A percentile compares a stretch with the other conserved stretches of the same genome.
phyloP scores from a whole-genome alignment of 1,284 basidiomycete genomes.

The Leccinum pachyderme region DNA sequence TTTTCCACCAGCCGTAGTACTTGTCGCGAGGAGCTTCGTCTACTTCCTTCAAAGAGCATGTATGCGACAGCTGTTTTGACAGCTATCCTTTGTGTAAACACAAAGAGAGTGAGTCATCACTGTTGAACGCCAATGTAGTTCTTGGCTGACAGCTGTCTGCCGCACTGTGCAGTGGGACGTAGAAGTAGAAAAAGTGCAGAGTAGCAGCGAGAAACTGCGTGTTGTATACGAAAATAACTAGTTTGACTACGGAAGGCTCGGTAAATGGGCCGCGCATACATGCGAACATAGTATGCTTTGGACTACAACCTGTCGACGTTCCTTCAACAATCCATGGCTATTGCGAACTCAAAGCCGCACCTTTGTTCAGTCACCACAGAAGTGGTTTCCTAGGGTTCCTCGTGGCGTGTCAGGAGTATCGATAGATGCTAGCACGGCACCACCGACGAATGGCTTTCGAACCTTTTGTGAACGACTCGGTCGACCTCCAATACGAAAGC shows the following conservation, averaged over 20 bases:
- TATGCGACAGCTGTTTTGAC: no score
- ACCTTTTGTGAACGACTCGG: constrained; percentile 38
- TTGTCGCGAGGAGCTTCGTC: no score
- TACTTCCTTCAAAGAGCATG: no score
- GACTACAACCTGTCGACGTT: constrained; percentile 19
- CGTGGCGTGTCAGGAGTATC: constrained; percentile 11
- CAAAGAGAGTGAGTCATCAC: no score
- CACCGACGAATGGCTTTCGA: constrained; percentile 20
- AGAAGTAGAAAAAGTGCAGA: no score
- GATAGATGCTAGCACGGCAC: constrained; percentile 8
- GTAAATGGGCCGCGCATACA: background rate
- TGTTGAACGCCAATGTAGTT: no score
- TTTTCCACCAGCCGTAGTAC: background rate
- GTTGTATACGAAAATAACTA: no score
- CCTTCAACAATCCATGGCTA: constrained; percentile 9
- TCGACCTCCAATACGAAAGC: constrained; percentile 37
- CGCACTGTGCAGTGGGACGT: no score
- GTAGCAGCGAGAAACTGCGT: no score
- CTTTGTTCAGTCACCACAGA: constrained; percentile 19
- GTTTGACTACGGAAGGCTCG: no score
- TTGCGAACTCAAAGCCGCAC: constrained; percentile 18
- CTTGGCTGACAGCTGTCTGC: no score
- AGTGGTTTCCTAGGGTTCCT: constrained; percentile 23
- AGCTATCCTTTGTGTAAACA: no score
- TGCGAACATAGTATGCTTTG: constrained; percentile 19